phyloP scores from a whole-genome alignment of 2,329 filamentous ascomycete genomes.

The Penicillium sp. region DNA sequence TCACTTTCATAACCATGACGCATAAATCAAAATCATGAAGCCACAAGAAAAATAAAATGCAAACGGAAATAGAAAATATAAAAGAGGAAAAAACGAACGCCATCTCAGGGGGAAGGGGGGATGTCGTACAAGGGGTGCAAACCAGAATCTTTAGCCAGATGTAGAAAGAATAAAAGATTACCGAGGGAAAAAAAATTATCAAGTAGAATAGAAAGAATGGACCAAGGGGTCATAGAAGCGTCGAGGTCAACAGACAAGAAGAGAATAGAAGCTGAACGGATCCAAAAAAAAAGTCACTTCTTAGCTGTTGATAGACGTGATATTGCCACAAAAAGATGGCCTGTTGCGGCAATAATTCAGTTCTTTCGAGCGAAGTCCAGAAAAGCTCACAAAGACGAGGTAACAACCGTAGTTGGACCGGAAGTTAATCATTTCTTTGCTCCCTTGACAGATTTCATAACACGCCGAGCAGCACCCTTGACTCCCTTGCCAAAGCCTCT shows the following conservation, averaged over 20 bases:
- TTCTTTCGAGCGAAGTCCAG: background rate
- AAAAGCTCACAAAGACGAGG: background rate
- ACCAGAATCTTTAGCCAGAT: background rate
- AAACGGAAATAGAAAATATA: background rate
- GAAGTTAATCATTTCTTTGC: conserved; percentile 4
- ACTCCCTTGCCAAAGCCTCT: conserved; percentile 14
- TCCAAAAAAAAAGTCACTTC: background rate
- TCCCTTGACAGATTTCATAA: conserved; percentile 20
- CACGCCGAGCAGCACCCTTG: conserved; percentile 14
- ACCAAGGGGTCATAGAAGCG: background rate
- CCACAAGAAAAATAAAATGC: background rate
- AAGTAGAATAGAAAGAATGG: background rate
- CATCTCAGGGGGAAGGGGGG: background rate
- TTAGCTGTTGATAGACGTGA: background rate
- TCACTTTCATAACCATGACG: conserved; percentile 12
- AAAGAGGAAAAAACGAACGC: background rate
- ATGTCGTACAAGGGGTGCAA: conserved; percentile 7
- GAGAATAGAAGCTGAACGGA: background rate
- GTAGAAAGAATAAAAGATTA: background rate
- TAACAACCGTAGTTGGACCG: background rate
- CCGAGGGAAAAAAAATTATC: background rate
- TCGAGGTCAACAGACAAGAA: background rate
- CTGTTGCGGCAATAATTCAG: background rate
- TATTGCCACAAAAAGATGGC: background rate
- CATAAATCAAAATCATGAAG: conserved; percentile 4